Evolutionary conservation across 1,284 basidiomycete genomes (phyloP).

Genomic region (Microbotryomycetes sp.): DNA sequence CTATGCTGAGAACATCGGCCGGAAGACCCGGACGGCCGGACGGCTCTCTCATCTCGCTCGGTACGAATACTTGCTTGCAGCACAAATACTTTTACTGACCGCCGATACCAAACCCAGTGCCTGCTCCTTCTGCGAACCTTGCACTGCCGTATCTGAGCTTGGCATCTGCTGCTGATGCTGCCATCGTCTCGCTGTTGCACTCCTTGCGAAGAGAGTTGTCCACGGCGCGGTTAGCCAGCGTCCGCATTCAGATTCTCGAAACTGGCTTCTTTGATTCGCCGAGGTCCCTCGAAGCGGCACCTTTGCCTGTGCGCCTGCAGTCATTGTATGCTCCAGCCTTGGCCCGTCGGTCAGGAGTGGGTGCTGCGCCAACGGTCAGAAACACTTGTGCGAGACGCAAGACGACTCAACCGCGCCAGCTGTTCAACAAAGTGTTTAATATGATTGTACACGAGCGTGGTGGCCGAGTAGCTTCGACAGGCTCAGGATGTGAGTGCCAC

Average conservation of each 20-base stretch:
- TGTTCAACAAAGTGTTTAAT: conserved; percentile 9
- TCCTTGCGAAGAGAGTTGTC: conserved; percentile 26
- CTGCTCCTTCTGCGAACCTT: conserved; percentile 12
- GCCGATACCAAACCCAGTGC: conserved; percentile 8
- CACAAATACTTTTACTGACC: background rate
- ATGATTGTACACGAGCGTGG: conserved; percentile 6
- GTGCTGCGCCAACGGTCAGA: background rate
- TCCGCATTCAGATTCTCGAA: conserved; percentile 16
- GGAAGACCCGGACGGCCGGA: conserved; percentile 11
- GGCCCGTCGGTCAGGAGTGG: background rate
- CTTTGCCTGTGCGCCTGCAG: background rate
- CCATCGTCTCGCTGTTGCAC: conserved; percentile 17
- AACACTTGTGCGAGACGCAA: background rate
- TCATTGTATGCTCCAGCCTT: conserved; percentile 22
- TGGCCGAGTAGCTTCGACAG: background rate
- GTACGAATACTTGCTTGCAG: conserved; percentile 8
- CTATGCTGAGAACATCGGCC: conserved; percentile 17
- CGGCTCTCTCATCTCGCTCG: conserved; percentile 14
- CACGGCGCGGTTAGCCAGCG: background rate
- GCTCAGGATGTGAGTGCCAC: conserved; percentile 12
- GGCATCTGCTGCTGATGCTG: conserved; percentile 18
- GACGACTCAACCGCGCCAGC: conserved; percentile 5
- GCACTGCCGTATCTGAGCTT: conserved; percentile 22
- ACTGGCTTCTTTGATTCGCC: conserved; percentile 14
- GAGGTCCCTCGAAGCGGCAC: conserved; percentile 3